Percentiles rank a stretch among this genome's conserved stretches.
Conservation (phyloP, 345 rosid genomes). For the Eucalyptus polyanthemos region DNA sequence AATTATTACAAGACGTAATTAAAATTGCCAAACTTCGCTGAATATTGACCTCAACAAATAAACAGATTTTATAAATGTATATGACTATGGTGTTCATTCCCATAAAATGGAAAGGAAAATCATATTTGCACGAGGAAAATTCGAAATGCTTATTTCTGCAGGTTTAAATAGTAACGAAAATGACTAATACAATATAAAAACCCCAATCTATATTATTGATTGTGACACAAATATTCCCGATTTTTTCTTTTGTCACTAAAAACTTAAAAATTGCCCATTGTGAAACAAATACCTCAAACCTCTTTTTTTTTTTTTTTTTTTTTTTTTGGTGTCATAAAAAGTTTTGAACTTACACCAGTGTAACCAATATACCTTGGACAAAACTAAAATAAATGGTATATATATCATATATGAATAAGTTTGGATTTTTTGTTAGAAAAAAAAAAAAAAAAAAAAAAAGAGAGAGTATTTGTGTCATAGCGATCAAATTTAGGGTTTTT, state of each 20-base stretch:
- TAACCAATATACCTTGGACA: too few relatives aligned
- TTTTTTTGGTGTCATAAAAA: background rate
- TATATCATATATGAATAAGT: too few relatives aligned
- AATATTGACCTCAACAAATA: background rate
- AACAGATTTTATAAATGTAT: background rate
- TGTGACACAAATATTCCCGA: too few relatives aligned
- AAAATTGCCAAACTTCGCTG: background rate
- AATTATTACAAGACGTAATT: background rate
- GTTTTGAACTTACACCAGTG: rapidly evolving
- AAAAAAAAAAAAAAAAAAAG: too few relatives aligned
- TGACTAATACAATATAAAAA: too few relatives aligned
- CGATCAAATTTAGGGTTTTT: background rate
- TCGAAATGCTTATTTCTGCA: background rate
- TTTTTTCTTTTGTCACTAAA: background rate
- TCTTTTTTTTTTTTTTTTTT: too few relatives aligned
- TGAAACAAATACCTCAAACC: background rate
- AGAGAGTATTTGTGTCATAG: background rate
- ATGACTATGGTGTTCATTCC: background rate
- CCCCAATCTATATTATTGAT: too few relatives aligned
- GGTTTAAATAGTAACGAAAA: background rate
- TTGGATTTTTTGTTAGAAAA: too few relatives aligned
- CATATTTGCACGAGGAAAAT: background rate
- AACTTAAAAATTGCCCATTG: too few relatives aligned
- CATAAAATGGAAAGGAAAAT: background rate
- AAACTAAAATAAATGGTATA: background rate